These are phyloP conservation scores for Bacidia gigantensis DNA, from an alignment of 495 filamentous ascomycete species.

Conservation along the genomic window DNA sequence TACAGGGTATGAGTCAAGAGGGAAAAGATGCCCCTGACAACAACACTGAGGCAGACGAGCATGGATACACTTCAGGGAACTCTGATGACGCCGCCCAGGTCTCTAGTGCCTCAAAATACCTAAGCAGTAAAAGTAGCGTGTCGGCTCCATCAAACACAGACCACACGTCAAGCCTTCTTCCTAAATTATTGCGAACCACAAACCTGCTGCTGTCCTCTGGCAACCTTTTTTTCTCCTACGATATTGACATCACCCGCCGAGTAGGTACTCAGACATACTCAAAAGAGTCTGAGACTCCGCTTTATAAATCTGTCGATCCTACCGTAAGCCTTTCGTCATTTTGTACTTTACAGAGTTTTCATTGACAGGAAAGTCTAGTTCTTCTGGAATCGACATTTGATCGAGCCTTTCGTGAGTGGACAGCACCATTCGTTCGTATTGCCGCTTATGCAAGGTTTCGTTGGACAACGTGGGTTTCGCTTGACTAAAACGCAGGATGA, in stretches of 20 bases:
- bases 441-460: slow-evolving; percentile 87
- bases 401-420: slow-evolving; percentile 56
- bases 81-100: too few species aligned
- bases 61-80: neutral
- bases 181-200: slow-evolving; percentile 71
- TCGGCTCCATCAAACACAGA: neutral
- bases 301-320: slow-evolving; percentile 62
- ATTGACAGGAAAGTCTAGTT: slow-evolving; percentile 39
- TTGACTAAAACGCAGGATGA: slow-evolving; percentile 33
- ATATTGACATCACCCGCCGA: slow-evolving; percentile 71
- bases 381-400: slow-evolving; percentile 81
- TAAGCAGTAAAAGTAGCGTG: too few species aligned
- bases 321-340: too few species aligned
- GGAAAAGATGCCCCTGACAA: slow-evolving; percentile 17
- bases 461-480: slow-evolving; percentile 72
- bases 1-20: slow-evolving; percentile 39
- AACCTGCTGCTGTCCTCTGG: slow-evolving; percentile 64
- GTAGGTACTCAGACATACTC: slow-evolving; percentile 32
- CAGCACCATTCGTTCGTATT: slow-evolving; percentile 54
- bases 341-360: too few species aligned
- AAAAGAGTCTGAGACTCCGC: slow-evolving; percentile 34
- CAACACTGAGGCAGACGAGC: neutral
- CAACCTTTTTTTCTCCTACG: slow-evolving; percentile 89
- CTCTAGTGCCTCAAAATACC: too few species aligned
- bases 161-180: slow-evolving; percentile 42